These are phyloP conservation scores for Helichrysum umbraculigerum DNA, from an alignment of 129 eudicot species.

Conservation along the genomic window DNA sequence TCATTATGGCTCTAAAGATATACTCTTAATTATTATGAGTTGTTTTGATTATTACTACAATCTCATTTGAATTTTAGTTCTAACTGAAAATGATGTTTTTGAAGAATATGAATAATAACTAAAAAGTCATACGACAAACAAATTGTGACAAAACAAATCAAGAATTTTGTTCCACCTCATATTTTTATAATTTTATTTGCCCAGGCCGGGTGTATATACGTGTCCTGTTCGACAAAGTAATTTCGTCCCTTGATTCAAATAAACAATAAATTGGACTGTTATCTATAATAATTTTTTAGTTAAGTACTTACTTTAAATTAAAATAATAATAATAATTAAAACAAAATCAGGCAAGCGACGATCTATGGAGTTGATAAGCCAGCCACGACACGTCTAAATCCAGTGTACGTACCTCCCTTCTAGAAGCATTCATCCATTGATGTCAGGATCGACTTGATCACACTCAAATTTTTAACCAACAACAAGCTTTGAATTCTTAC, in stretches of 20 bases:
- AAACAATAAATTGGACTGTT: not conserved
- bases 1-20: no score
- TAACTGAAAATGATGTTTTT: no score
- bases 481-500: no score
- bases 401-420: constrained; percentile 3
- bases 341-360: constrained; percentile 22
- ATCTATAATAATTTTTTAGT: not conserved
- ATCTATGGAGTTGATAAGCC: constrained; percentile 24
- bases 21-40: no score
- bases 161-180: not conserved
- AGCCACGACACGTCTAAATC: constrained; percentile 12
- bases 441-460: no score
- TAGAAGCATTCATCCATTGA: constrained; percentile 16
- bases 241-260: not conserved
- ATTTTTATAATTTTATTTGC: no score
- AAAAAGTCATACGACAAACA: no score
- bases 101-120: no score
- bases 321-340: not conserved
- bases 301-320: not conserved
- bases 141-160: no score
- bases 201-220: not conserved
- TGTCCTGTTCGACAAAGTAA: not conserved
- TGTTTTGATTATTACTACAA: no score
- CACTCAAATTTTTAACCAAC: no score
- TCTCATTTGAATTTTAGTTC: no score